Base-by-base conservation (phyloP, 2,329 filamentous ascomycete species). In the Calycina marina region DNA sequence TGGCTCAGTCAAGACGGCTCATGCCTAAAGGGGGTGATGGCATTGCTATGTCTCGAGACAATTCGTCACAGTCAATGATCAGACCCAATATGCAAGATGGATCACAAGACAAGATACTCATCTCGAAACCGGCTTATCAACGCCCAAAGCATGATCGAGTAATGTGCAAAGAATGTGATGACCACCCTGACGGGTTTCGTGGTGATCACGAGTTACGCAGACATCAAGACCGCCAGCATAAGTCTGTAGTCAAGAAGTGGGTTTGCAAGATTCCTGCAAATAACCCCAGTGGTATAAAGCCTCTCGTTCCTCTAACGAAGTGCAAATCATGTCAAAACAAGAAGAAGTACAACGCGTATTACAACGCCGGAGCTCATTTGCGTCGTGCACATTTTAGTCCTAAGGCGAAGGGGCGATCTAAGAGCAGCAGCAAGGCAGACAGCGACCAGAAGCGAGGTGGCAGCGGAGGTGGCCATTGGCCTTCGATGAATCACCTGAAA, bases 281-380 rank as follows among this genome's bases (percentile, higher is more conserved):
- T 11, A 61, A 61, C 61, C 3, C 41, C 46, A 12, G 53, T 56
- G 38, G 56, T 59, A 68, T 54, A 46, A 63, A 45, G 52, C 72
- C 58, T 55, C 65, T 67, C 58, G 68, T 56, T 32, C 76, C 85
- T 25, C 67, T 96, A 18, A 37, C 42, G 6, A 39, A 39, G 36
- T 51, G 48, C 69, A 93, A 93, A 56, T 71, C 80, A 29, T 96
- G 88, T 55, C 67, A 67, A 27, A 60, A 67, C 34, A 94, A 93
- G 61, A 94, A 94, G 61, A 68, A 71, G 37, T 96, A 96, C 46
- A 80, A 80, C 3, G 82, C 81, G 11, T 90, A 94, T 58, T 94
- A 96, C 59, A 96, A 96, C 48, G 88, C 86, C 1, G 85, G 85
- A 0, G 88, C 85, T 0, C 88, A 96, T 52, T 67, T 96, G 6